phyloP scores from a whole-genome alignment of 495 filamentous ascomycete species.

The Hypoxylon lenormandii region DNA sequence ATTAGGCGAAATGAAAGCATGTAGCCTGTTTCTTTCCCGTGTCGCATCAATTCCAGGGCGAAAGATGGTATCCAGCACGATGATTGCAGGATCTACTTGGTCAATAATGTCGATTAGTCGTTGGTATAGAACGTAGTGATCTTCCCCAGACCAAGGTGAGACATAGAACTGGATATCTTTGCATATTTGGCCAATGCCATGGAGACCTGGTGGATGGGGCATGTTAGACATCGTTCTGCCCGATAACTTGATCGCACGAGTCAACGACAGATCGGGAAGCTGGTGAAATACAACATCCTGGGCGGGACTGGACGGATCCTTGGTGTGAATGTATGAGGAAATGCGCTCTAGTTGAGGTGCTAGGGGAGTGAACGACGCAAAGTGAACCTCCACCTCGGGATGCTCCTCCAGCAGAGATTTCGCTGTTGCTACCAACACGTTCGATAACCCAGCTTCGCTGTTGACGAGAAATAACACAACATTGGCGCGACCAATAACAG shows the following conservation, averaged over 20 bases:
- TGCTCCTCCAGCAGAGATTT: constrained; percentile 40
- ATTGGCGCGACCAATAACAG: constrained; percentile 30
- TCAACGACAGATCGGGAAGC: constrained; percentile 25
- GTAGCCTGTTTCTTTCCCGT: constrained; percentile 41
- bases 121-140: constrained; percentile 57
- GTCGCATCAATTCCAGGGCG: constrained; percentile 61
- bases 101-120: constrained; percentile 56
- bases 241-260: neutral
- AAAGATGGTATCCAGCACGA: constrained; percentile 62
- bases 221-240: constrained; percentile 10
- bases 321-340: constrained; percentile 9
- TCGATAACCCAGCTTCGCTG: constrained; percentile 41
- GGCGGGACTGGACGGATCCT: constrained; percentile 3
- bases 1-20: constrained; percentile 56
- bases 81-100: constrained; percentile 54
- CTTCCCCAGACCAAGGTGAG: constrained; percentile 57
- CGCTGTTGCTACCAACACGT: constrained; percentile 45
- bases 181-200: constrained; percentile 7
- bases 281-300: constrained; percentile 37
- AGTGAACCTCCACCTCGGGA: constrained; percentile 41
- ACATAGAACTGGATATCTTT: constrained; percentile 31
- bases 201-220: constrained; percentile 23
- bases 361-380: constrained; percentile 40
- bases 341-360: constrained; percentile 29
- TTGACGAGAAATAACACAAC: constrained; percentile 45